Percentiles rank a stretch among this genome's conserved stretches.
phyloP scores from a whole-genome alignment of 139 green algal species.

The Klebsormidium nitens region DNA sequence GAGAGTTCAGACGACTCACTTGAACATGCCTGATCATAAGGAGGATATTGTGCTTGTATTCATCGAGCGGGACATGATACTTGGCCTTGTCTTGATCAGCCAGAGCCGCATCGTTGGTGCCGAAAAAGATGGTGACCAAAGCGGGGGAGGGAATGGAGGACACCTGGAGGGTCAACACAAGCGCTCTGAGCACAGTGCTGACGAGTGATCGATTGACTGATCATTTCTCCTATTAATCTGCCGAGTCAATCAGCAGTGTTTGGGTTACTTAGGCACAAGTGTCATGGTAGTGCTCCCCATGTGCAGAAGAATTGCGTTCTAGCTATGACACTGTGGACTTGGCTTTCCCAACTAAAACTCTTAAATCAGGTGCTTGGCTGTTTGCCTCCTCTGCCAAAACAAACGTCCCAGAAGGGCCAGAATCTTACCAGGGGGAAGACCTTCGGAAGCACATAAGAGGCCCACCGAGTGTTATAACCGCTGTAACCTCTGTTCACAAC shows the following conservation, averaged over 20 bases:
- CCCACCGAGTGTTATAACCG: slow-evolving; percentile 88
- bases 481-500: slow-evolving; percentile 75
- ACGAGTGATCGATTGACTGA: too few species aligned
- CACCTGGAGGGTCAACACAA: too few species aligned
- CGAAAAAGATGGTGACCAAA: slow-evolving; percentile 4
- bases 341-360: slow-evolving; percentile 1
- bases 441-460: slow-evolving; percentile 46
- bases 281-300: too few species aligned
- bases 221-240: too few species aligned
- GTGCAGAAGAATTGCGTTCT: too few species aligned
- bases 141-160: too few species aligned
- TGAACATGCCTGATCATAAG: not conserved
- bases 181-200: too few species aligned
- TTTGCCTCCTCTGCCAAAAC: not conserved
- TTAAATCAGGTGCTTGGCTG: not conserved
- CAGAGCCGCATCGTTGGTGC: not conserved
- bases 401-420: not conserved
- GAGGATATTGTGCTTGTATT: not conserved
- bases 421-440: slow-evolving; percentile 48
- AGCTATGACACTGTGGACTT: too few species aligned
- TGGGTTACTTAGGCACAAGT: too few species aligned
- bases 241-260: too few species aligned
- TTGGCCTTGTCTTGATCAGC: slow-evolving; percentile 3
- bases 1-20: not conserved
- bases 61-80: not conserved